These are phyloP conservation scores for Pistacia atlantica DNA, from an alignment of 345 rosid species.

Conservation along the genomic window DNA sequence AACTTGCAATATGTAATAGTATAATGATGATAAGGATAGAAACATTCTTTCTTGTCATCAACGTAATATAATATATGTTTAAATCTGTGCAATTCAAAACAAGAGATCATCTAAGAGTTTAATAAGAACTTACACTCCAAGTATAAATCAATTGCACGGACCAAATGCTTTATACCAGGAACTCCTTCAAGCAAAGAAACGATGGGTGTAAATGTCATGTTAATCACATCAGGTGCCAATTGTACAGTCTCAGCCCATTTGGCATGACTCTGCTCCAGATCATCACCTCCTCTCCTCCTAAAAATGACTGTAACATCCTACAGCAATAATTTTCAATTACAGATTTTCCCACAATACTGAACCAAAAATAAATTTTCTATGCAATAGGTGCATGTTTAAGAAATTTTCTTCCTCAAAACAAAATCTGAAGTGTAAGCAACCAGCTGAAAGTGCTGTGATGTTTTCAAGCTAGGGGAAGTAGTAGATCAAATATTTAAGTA, in stretches of 20 bases:
- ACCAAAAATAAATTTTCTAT: background rate
- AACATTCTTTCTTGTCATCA: background rate
- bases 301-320: slow-evolving; percentile 98
- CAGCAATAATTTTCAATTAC: slow-evolving; percentile 43
- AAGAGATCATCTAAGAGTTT: background rate
- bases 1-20: background rate
- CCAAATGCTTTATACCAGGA: slow-evolving; percentile 80
- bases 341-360: slow-evolving; percentile 22
- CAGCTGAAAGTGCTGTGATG: background rate
- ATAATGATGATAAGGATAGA: background rate
- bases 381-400: background rate
- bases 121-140: slow-evolving; percentile 77
- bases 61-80: background rate
- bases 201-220: slow-evolving; percentile 88
- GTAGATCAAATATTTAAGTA: background rate
- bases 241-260: slow-evolving; percentile 84
- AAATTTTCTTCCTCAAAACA: background rate
- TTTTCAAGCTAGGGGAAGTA: background rate
- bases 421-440: background rate
- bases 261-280: slow-evolving; percentile 92
- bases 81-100: background rate
- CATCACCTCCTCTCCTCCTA: slow-evolving; percentile 99
- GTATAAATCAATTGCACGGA: slow-evolving; percentile 85
- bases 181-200: slow-evolving; percentile 89
- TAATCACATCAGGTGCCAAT: slow-evolving; percentile 85